Conservation (phyloP, 2,329 filamentous ascomycete genomes). For the Colletotrichum phormii region DNA sequence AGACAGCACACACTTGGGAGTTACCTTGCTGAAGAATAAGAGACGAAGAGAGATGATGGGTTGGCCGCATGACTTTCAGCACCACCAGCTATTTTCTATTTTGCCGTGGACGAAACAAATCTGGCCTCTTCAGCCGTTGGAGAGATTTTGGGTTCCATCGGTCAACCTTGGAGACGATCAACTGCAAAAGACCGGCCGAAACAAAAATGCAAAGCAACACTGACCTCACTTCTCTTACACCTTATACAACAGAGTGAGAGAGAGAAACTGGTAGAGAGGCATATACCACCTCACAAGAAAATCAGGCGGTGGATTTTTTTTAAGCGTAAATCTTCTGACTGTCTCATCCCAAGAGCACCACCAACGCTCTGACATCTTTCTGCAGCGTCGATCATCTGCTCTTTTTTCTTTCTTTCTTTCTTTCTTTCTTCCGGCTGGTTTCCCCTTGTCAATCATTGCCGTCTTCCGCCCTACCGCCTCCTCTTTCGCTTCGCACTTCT, state of each 20-base stretch:
- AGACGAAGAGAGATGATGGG: neutral
- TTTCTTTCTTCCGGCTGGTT: neutral
- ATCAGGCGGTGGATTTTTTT: slow-evolving; percentile 6
- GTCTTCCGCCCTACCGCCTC: neutral
- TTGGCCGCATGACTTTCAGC: slow-evolving; percentile 1
- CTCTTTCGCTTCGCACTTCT: slow-evolving; percentile 2
- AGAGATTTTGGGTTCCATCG: neutral
- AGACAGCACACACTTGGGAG: neutral
- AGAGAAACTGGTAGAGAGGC: neutral
- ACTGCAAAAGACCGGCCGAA: slow-evolving; percentile 18
- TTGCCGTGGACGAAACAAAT: neutral
- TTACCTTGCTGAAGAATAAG: neutral
- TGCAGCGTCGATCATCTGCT: slow-evolving; percentile 31
- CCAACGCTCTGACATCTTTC: slow-evolving; percentile 18
- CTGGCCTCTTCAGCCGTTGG: neutral
- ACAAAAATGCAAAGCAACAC: slow-evolving; percentile 1
- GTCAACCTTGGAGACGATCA: neutral
- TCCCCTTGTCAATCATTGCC: neutral
- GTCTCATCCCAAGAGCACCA: slow-evolving; percentile 23
- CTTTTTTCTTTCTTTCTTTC: neutral
- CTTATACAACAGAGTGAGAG: neutral
- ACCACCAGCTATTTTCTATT: neutral
- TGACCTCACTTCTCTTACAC: neutral
- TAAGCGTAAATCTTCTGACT: slow-evolving; percentile 32
- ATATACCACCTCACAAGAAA: neutral